Base-by-base conservation (phyloP, 2,329 filamentous ascomycete genomes). In the Cercospora brassicicola region DNA sequence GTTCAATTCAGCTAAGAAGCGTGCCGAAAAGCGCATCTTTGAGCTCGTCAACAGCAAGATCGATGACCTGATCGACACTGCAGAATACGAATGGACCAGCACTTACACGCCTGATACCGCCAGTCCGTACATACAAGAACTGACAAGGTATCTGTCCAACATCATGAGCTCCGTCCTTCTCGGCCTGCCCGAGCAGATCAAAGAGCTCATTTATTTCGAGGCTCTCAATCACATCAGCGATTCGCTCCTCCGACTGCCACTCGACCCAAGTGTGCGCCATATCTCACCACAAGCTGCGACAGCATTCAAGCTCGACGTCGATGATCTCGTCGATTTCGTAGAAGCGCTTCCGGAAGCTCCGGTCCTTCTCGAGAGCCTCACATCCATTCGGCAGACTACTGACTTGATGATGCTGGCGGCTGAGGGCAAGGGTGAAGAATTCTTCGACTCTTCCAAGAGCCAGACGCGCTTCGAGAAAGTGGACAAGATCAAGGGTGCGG, bases 21-120 rank as follows among this genome's bases (percentile, higher is more conserved):
- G 91, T 1, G 95, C 95, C 0, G 94, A 97, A 78, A 97, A 97
- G 81, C 91, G 96, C 36, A 98, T 99, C 67, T 99, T 99, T 77
- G 96, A 99, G 81, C 87, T 99, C 0, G 95, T 99, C 71, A 98
- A 99, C 81, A 96, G 92, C 66, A 99, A 99, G 83, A 98, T 99
- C 74, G 94, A 98, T 76, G 95, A 99, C 78, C 86, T 99, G 10
- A 91, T 99, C 64, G 94, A 97, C 75, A 98, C 94, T 0, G 94
- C 95, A 33, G 95, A 99, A 80, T 99, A 99, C 78, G 93, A 98
- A 79, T 99, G 95, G 90, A 87, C 86, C 79, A 84, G 86, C 7
- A 83, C 85, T 3, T 87, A 84, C 6, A 82, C 88, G 26, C 88
- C 90, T 18, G 83, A 84, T 0, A 91, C 95, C 74, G 92, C 94